phyloP scores from a whole-genome alignment of 805 yeast genomes.

The Pichia rugopelliculosa region DNA sequence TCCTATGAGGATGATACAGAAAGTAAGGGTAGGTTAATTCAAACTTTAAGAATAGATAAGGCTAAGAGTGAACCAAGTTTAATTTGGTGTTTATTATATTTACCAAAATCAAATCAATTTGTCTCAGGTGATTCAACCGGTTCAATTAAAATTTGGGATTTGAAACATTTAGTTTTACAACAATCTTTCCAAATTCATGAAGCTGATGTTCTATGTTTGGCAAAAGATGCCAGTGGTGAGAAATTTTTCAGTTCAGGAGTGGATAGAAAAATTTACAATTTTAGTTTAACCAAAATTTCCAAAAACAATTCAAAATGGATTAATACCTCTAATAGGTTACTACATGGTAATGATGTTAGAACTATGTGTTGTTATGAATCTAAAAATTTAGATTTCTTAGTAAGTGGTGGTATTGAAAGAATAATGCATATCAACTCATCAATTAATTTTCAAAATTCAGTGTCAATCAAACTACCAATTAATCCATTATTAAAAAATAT shows the following conservation, averaged over 20 bases:
- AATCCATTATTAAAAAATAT: constrained; percentile 20
- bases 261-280: constrained; percentile 82
- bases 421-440: constrained; percentile 59
- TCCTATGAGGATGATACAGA: constrained; percentile 30
- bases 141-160: constrained; percentile 86
- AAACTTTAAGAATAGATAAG: constrained; percentile 89
- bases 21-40: constrained; percentile 56
- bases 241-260: constrained; percentile 84
- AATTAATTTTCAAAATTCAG: constrained; percentile 62
- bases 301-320: constrained; percentile 56
- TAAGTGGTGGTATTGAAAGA: constrained; percentile 81
- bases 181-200: constrained; percentile 83
- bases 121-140: constrained; percentile 98
- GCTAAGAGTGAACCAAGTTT: constrained; percentile 78
- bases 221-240: constrained; percentile 52
- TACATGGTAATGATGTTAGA: constrained; percentile 84
- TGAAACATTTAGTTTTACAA: constrained; percentile 60
- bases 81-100: constrained; percentile 76
- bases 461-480: constrained; percentile 62
- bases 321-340: constrained; percentile 61
- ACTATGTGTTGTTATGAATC: constrained; percentile 66
- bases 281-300: constrained; percentile 40
- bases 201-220: constrained; percentile 79
- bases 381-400: constrained; percentile 56
- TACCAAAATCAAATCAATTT: constrained; percentile 60